These are phyloP conservation scores for Limonium bicolor DNA, from an alignment of 148 eudicot species.

Conservation along the genomic window DNA sequence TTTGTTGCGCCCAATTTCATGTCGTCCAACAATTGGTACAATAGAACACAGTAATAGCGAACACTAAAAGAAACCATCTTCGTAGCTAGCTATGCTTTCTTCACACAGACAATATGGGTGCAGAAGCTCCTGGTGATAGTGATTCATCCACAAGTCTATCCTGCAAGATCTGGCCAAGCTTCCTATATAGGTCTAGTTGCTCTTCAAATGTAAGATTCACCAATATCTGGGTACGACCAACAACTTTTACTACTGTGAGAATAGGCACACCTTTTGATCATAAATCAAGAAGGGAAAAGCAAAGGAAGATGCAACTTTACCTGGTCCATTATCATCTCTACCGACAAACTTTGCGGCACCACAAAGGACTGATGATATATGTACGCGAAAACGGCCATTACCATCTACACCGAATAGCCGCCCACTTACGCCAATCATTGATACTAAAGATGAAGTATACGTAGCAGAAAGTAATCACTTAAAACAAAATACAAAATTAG, in stretches of 20 bases:
- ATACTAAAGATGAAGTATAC: not conserved
- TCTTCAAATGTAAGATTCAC: slow-evolving; percentile 48
- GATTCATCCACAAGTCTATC: no score
- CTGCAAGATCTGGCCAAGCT: slow-evolving; percentile 34
- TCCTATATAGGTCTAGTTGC: slow-evolving; percentile 32
- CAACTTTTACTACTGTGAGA: no score
- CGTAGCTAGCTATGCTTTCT: no score
- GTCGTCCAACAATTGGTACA: no score
- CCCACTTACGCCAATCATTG: not conserved
- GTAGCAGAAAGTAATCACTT: not conserved
- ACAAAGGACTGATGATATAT: slow-evolving; percentile 47
- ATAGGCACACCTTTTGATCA: not conserved
- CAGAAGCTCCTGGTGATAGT: no score
- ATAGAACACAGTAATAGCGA: no score
- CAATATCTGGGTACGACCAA: slow-evolving; percentile 25
- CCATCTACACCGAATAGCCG: slow-evolving; percentile 17
- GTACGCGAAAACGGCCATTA: slow-evolving; percentile 45
- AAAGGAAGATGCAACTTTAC: slow-evolving; percentile 4
- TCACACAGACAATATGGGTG: no score
- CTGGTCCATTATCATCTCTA: slow-evolving; percentile 33
- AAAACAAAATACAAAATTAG: not conserved
- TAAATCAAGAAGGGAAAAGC: not conserved
- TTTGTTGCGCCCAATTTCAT: no score
- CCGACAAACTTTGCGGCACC: slow-evolving; percentile 25
- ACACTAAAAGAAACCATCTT: no score